phyloP scores from a whole-genome alignment of 768 basidiomycete genomes.

The Russula ochroleuca region DNA sequence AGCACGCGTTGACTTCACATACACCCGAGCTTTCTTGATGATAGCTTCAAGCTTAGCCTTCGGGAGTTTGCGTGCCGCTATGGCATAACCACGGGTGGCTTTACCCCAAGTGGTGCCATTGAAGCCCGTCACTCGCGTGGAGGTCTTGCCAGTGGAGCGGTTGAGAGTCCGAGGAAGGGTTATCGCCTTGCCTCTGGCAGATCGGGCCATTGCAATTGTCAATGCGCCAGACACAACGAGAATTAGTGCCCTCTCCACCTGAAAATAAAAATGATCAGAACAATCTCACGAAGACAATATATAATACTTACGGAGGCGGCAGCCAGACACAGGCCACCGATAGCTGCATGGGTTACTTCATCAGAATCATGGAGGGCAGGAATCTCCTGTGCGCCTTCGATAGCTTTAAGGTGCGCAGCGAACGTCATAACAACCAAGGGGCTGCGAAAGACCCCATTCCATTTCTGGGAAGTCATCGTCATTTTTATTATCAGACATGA shows the following conservation, averaged over 20 bases:
- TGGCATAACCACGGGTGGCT: neutral
- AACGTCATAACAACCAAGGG: neutral
- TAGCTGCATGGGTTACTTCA: neutral
- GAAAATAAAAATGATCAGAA: neutral
- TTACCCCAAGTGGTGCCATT: neutral
- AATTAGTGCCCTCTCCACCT: neutral
- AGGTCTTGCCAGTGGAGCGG: neutral
- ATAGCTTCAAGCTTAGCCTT: neutral
- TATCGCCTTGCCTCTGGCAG: neutral
- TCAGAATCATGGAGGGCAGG: neutral
- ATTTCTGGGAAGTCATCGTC: neutral
- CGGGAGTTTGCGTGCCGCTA: neutral
- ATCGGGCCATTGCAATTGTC: neutral
- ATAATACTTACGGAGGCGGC: neutral
- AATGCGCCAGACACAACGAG: neutral
- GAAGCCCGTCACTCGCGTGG: neutral
- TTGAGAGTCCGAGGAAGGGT: neutral
- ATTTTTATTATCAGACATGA: neutral
- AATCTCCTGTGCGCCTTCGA: neutral
- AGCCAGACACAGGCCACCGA: neutral
- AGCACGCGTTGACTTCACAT: neutral
- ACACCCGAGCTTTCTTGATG: neutral
- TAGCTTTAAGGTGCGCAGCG: neutral
- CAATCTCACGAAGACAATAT: neutral
- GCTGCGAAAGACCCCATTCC: constrained; percentile 1